phyloP scores from a whole-genome alignment of 306 rosid species.

The Trifolium subterraneum region DNA sequence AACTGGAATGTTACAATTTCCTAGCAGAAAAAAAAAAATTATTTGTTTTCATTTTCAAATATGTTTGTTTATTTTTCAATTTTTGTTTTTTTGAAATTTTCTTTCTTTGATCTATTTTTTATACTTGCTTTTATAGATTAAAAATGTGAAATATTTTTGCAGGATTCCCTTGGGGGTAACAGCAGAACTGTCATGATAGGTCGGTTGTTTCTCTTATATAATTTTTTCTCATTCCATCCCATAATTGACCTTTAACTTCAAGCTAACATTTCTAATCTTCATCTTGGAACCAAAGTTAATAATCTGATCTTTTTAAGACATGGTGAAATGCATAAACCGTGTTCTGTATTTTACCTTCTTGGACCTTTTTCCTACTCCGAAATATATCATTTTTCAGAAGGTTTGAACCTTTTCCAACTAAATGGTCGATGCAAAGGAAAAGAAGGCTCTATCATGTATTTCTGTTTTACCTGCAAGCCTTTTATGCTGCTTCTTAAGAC shows the following conservation, averaged over 20 bases:
- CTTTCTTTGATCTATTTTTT: constrained; percentile 14
- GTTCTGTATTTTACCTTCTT: constrained; percentile 25
- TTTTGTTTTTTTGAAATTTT: background rate
- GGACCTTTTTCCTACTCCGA: constrained; percentile 14
- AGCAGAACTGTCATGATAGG: constrained; percentile 99
- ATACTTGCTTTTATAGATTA: constrained; percentile 21
- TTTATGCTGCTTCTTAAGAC: constrained; percentile 29
- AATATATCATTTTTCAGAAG: constrained; percentile 27
- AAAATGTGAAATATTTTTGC: constrained; percentile 53
- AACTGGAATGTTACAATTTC: constrained; percentile 28
- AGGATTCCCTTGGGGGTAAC: constrained; percentile 99
- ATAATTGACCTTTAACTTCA: constrained; percentile 8
- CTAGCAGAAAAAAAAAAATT: constrained; percentile 26
- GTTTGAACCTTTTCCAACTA: constrained; percentile 31
- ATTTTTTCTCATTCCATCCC: background rate
- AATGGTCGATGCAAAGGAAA: constrained; percentile 33
- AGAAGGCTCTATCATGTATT: constrained; percentile 8
- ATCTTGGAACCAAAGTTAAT: constrained; percentile 24
- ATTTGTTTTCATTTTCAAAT: no score
- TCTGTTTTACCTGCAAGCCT: constrained; percentile 28
- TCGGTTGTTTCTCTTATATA: constrained; percentile 39
- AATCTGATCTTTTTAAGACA: constrained; percentile 23
- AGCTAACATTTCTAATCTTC: constrained; percentile 19
- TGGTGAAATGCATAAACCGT: constrained; percentile 23
- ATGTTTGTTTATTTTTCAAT: background rate